Conservation (phyloP, 75 land plant genomes). For the Isoetes taiwanensis region DNA sequence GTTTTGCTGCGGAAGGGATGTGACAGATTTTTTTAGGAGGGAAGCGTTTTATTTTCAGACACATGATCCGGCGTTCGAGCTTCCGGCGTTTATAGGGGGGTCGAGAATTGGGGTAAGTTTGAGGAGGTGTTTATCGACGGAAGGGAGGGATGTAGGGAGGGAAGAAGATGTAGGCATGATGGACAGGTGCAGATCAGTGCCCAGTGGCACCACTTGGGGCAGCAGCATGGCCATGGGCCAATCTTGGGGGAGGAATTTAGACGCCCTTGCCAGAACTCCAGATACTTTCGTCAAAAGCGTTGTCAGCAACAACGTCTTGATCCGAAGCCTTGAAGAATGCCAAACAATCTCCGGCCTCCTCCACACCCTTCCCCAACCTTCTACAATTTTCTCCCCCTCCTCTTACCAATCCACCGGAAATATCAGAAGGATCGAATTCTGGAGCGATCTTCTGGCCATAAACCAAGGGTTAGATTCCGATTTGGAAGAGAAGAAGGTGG, state of each 20-base stretch:
- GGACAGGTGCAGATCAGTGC: not conserved
- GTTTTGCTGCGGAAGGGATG: constrained; percentile 54
- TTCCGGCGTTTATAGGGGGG: not conserved
- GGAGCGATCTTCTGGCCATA: constrained; percentile 79
- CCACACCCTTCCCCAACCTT: too few relatives aligned
- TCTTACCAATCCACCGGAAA: constrained; percentile 31
- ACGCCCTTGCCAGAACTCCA: constrained; percentile 15
- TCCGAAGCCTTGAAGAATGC: too few relatives aligned
- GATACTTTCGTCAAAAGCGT: constrained; percentile 2
- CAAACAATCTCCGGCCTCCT: too few relatives aligned
- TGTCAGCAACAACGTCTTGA: too few relatives aligned
- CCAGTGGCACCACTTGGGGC: too few relatives aligned
- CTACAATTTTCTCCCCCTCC: too few relatives aligned
- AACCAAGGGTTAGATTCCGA: constrained; percentile 17
- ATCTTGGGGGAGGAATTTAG: constrained; percentile 35
- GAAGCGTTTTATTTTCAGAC: constrained; percentile 15
- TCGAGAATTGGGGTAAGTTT: not conserved
- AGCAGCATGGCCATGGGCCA: too few relatives aligned
- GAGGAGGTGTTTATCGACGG: not conserved
- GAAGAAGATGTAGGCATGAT: too few relatives aligned
- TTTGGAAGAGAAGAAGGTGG: constrained; percentile 9
- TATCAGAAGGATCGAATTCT: constrained; percentile 78
- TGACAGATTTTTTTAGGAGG: constrained; percentile 71
- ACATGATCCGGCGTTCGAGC: constrained; percentile 1
- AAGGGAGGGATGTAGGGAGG: not conserved